Conservation (phyloP, 2,329 filamentous ascomycete species). For the Fusarium mangiferae region DNA sequence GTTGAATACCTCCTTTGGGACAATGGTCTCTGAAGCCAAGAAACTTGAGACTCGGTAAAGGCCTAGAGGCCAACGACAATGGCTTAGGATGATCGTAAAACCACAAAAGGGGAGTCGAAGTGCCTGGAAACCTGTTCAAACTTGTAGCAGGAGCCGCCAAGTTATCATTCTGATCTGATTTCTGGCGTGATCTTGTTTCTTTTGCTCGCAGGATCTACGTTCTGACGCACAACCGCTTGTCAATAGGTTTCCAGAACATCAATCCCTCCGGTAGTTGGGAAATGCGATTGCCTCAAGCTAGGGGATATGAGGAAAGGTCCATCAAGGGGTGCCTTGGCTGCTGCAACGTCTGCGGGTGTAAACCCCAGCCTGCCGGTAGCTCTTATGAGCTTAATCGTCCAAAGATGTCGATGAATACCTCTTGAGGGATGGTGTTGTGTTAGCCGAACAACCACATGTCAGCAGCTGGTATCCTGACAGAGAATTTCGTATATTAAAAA, state of each 20-base stretch:
- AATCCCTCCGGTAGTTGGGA: slow-evolving; percentile 23
- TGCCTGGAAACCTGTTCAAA: slow-evolving; percentile 5
- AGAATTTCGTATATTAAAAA: not conserved
- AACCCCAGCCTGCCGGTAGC: slow-evolving; percentile 39
- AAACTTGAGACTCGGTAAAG: slow-evolving; percentile 31
- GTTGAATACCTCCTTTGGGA: slow-evolving; percentile 44
- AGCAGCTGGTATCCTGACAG: not conserved
- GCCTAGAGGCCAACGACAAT: slow-evolving; percentile 25
- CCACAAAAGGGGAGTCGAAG: slow-evolving; percentile 25
- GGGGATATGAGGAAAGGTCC: slow-evolving; percentile 41
- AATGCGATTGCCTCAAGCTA: slow-evolving; percentile 32
- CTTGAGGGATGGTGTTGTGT: slow-evolving; percentile 36
- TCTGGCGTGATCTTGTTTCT: slow-evolving; percentile 38
- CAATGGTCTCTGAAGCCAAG: slow-evolving; percentile 31
- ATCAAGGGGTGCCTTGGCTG: slow-evolving; percentile 25
- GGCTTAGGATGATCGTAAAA: slow-evolving; percentile 29
- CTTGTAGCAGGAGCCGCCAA: slow-evolving; percentile 23
- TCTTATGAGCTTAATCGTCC: slow-evolving; percentile 41
- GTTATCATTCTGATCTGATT: slow-evolving; percentile 23
- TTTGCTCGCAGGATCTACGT: slow-evolving; percentile 14
- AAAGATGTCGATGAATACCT: slow-evolving; percentile 36
- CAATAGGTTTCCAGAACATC: not conserved
- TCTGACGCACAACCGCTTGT: slow-evolving; percentile 6
- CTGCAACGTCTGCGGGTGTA: slow-evolving; percentile 32
- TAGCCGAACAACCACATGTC: slow-evolving; percentile 13